Base-by-base conservation (phyloP, 257 asterid genomes). In the Sherardia arvensis region DNA sequence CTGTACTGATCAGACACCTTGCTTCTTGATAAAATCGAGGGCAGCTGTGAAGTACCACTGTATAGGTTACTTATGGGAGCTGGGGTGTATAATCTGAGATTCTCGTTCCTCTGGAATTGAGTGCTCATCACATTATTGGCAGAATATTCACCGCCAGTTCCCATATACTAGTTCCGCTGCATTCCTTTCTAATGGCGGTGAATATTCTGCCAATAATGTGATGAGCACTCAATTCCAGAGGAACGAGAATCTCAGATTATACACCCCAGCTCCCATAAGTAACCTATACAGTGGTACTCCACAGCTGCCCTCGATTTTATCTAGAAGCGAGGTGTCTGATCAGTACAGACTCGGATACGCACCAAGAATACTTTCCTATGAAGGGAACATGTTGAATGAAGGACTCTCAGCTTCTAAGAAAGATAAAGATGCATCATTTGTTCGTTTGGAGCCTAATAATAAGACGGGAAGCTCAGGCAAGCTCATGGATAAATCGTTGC, bases 401-500 rank as follows among this genome's bases (percentile, higher is more conserved):
- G n/a, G n/a, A n/a, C n/a, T n/a, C n/a, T n/a, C n/a, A n/a, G n/a
- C n/a, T n/a, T n/a, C n/a, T n/a, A n/a, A n/a, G n/a, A n/a, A n/a
- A n/a, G n/a, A n/a, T n/a, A n/a, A n/a, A n/a, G n/a, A n/a, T n/a
- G n/a, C n/a, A n/a, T n/a, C n/a, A n/a, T n/a, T n/a, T n/a, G n/a
- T n/a, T n/a, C n/a, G n/a, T n/a, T n/a, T n/a, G n/a, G n/a, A n/a
- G n/a, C n/a, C n/a, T n/a, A n/a, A n/a, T n/a, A n/a, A n/a, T n/a
- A n/a, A n/a, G n/a, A n/a, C n/a, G n/a, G n/a, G n/a, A n/a, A n/a
- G n/a, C n/a, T n/a, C n/a, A n/a, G n/a, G 26, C 26, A 49, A 49
- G 26, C 25, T 20, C n/a, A 55, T 57, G 21, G 62, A 69, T 67
- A 48, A 63, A 60, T 66, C 8, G 74, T 77, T 69, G 64, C 69